Percentiles rank a stretch among this genome's conserved stretches.
Conservation (phyloP, 352 stramenopile genomes). For the Pythium periplocum region DNA sequence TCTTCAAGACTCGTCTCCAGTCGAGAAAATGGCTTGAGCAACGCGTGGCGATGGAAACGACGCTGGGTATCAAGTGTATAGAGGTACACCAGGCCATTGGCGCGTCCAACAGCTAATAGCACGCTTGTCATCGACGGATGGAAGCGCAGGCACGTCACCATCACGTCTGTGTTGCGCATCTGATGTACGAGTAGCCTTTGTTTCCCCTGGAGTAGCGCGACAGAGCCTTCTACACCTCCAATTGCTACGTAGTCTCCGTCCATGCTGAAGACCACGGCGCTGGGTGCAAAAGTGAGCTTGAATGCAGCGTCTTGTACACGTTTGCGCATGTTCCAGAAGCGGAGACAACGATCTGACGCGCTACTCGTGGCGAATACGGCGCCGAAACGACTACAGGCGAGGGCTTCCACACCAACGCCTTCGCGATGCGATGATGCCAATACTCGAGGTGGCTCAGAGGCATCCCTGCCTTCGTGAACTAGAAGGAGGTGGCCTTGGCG, state of each 20-base stretch:
- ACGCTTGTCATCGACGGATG: constrained; percentile 23
- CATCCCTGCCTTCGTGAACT: constrained; percentile 3
- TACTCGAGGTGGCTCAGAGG: not conserved
- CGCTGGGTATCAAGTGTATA: constrained; percentile 41
- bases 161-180: constrained; percentile 65
- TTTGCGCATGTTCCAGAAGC: constrained; percentile 58
- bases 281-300: constrained; percentile 24
- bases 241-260: constrained; percentile 45
- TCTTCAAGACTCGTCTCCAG: not conserved
- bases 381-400: constrained; percentile 25
- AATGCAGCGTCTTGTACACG: constrained; percentile 20
- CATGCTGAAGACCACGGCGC: constrained; percentile 32
- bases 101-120: constrained; percentile 44
- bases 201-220: constrained; percentile 31
- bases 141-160: constrained; percentile 40
- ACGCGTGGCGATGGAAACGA: constrained; percentile 40
- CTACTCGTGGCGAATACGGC: constrained; percentile 50
- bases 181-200: constrained; percentile 3
- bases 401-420: constrained; percentile 13
- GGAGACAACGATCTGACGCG: constrained; percentile 27
- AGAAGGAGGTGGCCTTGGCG: constrained; percentile 13
- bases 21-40: constrained; percentile 41
- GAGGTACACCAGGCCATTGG: constrained; percentile 67
- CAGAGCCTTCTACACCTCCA: constrained; percentile 49
- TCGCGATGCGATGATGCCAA: constrained; percentile 16